Conservation (phyloP, 257 asterid species). For the Thymus mandschuricus region DNA sequence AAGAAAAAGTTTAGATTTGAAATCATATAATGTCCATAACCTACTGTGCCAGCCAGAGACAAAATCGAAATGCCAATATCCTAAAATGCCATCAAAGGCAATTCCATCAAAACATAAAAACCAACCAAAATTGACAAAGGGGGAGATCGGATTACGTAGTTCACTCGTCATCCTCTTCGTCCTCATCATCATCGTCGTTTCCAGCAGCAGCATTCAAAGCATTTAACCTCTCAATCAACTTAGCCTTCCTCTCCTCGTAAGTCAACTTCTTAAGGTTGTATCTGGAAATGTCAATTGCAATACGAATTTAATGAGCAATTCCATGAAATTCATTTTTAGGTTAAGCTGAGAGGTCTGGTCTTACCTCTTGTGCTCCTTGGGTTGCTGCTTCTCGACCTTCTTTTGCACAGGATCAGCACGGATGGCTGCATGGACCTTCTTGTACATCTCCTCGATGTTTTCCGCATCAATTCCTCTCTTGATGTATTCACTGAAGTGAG, state of each 20-base stretch:
- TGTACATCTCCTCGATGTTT: conserved; percentile 57
- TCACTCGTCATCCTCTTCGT: conserved; percentile 53
- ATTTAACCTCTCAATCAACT: conserved; percentile 72
- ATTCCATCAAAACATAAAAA: conserved; percentile 22
- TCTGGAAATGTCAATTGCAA: conserved; percentile 37
- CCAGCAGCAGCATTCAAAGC: conserved; percentile 68
- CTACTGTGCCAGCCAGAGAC: not conserved
- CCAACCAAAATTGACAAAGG: conserved; percentile 30
- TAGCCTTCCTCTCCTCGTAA: conserved; percentile 66
- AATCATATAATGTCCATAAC: not conserved
- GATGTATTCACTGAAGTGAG: conserved; percentile 65
- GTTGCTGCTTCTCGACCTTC: conserved; percentile 63
- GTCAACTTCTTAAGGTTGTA: conserved; percentile 76
- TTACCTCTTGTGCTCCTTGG: conserved; percentile 73
- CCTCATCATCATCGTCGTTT: conserved; percentile 51
- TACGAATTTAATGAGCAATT: not conserved
- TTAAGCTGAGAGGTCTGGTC: not conserved
- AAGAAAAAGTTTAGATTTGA: conserved; percentile 11
- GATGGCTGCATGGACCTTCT: conserved; percentile 79
- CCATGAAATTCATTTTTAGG: not conserved
- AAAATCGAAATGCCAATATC: not conserved
- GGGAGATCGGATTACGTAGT: conserved; percentile 3
- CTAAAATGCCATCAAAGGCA: conserved; percentile 8
- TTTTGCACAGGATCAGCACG: conserved; percentile 63
- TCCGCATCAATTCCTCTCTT: conserved; percentile 59